Evolutionary conservation across 176 grass and related monocot genomes (phyloP).

Genomic region (Melocanna baccifera): DNA sequence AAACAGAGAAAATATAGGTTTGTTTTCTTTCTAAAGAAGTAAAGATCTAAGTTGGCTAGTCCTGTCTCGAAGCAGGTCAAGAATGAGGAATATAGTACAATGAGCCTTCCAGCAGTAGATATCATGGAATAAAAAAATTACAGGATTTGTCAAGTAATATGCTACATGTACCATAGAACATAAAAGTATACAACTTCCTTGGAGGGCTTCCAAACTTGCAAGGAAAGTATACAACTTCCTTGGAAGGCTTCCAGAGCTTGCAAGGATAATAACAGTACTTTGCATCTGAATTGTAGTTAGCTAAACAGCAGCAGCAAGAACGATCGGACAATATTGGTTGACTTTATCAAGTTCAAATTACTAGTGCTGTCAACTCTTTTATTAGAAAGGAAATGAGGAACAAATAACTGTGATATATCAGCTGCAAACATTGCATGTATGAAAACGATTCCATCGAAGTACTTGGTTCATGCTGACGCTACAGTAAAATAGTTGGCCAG

Average conservation of each 20-base stretch:
- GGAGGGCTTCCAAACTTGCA: background rate
- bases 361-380: background rate
- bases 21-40: background rate
- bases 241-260: background rate
- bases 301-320: background rate
- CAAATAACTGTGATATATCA: background rate
- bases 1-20: constrained; percentile 10
- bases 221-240: background rate
- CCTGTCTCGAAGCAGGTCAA: background rate
- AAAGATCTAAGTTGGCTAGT: constrained; percentile 4
- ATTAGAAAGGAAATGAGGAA: background rate
- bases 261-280: background rate
- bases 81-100: background rate
- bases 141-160: background rate
- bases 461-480: background rate
- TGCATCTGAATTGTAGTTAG: background rate
- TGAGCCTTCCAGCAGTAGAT: background rate
- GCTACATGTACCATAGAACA: background rate
- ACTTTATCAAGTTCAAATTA: background rate
- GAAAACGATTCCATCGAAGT: background rate
- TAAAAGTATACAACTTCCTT: background rate
- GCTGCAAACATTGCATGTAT: background rate
- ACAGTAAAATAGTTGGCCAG: background rate
- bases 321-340: background rate
- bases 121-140: background rate